Conservation (phyloP, 768 basidiomycete species). For the Collybia sordida region DNA sequence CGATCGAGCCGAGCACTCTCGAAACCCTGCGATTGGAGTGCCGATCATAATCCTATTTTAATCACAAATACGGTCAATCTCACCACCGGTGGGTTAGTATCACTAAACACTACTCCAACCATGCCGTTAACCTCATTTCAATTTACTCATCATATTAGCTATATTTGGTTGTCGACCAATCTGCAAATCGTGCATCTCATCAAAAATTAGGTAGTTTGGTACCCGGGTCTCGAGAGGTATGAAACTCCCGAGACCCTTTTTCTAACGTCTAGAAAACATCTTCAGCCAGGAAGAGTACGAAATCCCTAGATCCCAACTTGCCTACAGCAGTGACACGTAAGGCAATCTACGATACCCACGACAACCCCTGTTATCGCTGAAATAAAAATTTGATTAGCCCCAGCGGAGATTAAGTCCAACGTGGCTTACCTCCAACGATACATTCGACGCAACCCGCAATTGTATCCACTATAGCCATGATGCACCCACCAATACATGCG, state of each 20-base stretch:
- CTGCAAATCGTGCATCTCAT: too few relatives aligned
- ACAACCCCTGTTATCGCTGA: constrained; percentile 42
- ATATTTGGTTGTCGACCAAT: too few relatives aligned
- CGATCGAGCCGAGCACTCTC: too few relatives aligned
- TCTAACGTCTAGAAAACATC: constrained; percentile 10
- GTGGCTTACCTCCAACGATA: constrained; percentile 40
- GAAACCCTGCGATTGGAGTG: too few relatives aligned
- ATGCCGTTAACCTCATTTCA: too few relatives aligned
- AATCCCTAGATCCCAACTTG: background rate
- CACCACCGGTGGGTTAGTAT: too few relatives aligned
- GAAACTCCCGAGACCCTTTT: constrained; percentile 16
- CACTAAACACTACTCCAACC: too few relatives aligned
- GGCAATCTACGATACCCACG: constrained; percentile 39
- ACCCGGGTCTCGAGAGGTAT: background rate
- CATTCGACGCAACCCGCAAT: constrained; percentile 48
- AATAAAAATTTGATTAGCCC: background rate
- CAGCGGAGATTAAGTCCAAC: background rate
- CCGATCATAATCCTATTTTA: too few relatives aligned
- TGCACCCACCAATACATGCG: constrained; percentile 40
- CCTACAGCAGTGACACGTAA: constrained; percentile 14
- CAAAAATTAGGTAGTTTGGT: too few relatives aligned
- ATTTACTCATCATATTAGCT: too few relatives aligned
- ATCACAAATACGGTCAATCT: too few relatives aligned
- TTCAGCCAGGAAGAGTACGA: too few relatives aligned
- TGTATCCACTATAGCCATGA: constrained; percentile 35